A percentile compares a stretch with the other conserved stretches of the same genome.
Evolutionary conservation across 192 early-diverging fungal species (phyloP).

Genomic region (Martensiomyces pterosporus): DNA sequence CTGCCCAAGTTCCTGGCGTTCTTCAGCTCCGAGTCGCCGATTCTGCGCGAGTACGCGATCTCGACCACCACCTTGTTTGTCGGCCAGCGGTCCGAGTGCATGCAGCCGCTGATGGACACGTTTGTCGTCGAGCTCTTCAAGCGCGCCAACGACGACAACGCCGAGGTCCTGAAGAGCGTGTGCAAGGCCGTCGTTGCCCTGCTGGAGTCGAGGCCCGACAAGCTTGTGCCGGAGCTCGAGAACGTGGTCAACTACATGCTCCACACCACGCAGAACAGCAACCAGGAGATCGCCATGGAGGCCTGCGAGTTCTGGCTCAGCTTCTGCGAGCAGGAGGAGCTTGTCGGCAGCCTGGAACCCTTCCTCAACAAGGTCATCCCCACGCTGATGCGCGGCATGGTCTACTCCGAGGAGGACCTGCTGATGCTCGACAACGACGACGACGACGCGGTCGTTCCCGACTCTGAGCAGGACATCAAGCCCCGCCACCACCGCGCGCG

Average conservation of each 20-base stretch:
- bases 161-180: conserved; percentile 83
- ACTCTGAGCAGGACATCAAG: conserved; percentile 89
- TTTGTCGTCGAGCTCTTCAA: conserved; percentile 67
- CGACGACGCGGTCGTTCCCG: conserved; percentile 84
- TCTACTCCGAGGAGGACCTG: conserved; percentile 92
- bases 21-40: conserved; percentile 70
- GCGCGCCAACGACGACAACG: conserved; percentile 76
- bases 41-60: conserved; percentile 79
- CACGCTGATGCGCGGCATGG: conserved; percentile 91
- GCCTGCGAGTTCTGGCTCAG: conserved; percentile 99
- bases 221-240: conserved; percentile 80
- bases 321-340: conserved; percentile 88
- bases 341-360: conserved; percentile 67
- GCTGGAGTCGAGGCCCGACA: conserved; percentile 80
- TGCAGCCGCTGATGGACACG: conserved; percentile 50
- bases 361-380: conserved; percentile 78
- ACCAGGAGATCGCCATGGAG: conserved; percentile 89
- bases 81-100: conserved; percentile 62
- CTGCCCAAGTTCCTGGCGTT: conserved; percentile 85
- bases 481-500: conserved; percentile 87
- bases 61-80: conserved; percentile 86
- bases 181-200: conserved; percentile 93
- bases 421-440: conserved; percentile 71
- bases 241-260: conserved; percentile 95
- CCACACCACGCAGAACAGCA: conserved; percentile 79